phyloP scores from a whole-genome alignment of 164 flowering plant species.

The Nymphaea thermarum region DNA sequence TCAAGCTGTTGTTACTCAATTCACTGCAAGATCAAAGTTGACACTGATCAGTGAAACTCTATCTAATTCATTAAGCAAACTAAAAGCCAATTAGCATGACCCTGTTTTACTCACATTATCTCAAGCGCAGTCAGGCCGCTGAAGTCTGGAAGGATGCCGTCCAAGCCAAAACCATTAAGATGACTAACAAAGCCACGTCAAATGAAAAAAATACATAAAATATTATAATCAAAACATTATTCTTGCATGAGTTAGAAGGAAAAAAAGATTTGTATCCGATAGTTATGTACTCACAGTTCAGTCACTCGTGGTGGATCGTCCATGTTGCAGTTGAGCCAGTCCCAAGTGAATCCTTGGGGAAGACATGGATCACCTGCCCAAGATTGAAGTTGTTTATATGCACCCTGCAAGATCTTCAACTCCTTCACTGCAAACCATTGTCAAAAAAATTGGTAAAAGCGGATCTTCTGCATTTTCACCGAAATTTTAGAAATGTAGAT shows the following conservation, averaged over 20 bases:
- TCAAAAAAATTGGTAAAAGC: background rate
- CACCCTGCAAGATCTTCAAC: background rate
- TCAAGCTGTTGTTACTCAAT: too few species aligned
- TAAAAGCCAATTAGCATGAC: too few species aligned
- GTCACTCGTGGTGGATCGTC: background rate
- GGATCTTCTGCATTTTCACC: too few species aligned
- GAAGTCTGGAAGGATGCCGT: background rate
- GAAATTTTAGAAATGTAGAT: too few species aligned
- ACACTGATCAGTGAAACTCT: too few species aligned
- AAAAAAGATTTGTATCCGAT: too few species aligned
- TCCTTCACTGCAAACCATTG: background rate
- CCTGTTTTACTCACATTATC: too few species aligned
- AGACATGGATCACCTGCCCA: background rate
- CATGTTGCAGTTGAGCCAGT: background rate
- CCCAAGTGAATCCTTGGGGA: background rate
- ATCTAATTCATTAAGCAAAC: too few species aligned
- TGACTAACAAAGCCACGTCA: background rate
- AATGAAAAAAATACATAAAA: too few species aligned
- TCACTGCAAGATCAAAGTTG: too few species aligned
- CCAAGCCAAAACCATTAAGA: background rate
- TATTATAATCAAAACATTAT: background rate
- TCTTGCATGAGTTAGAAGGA: background rate
- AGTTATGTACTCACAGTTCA: background rate
- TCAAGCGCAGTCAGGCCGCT: background rate
- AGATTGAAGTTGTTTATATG: background rate